Evolutionary conservation across 305 asterid genomes (phyloP).

Genomic region (Ilex paraguariensis): DNA sequence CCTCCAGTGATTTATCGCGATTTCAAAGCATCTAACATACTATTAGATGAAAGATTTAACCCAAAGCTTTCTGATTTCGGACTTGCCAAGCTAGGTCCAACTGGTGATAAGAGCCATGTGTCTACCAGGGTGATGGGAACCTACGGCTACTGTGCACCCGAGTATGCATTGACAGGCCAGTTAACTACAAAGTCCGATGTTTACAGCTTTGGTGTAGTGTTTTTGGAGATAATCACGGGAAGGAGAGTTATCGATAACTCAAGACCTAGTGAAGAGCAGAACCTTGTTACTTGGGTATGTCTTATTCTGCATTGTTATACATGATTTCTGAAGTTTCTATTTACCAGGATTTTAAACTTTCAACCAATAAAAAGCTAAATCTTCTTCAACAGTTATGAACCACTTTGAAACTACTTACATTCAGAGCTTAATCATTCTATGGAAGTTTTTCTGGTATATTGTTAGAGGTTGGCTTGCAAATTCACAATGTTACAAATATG

Average conservation of each 20-base stretch:
- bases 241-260: neutral
- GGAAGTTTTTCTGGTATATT: too few relatives aligned
- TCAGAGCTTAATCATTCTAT: too few relatives aligned
- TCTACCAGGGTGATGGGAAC: conserved; percentile 26
- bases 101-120: conserved; percentile 22
- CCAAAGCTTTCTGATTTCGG: conserved; percentile 23
- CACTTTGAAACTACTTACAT: too few relatives aligned
- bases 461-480: too few relatives aligned
- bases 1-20: conserved; percentile 20
- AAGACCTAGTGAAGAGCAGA: neutral
- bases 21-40: conserved; percentile 19
- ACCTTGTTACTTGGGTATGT: neutral
- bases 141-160: conserved; percentile 23
- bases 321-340: too few relatives aligned
- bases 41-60: conserved; percentile 14
- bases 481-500: neutral
- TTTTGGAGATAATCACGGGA: neutral
- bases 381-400: too few relatives aligned
- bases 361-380: too few relatives aligned
- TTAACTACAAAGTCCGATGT: conserved; percentile 11
- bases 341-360: too few relatives aligned
- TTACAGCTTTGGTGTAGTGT: neutral
- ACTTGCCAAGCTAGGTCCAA: conserved; percentile 21
- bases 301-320: neutral
- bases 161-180: conserved; percentile 20